Evolutionary conservation across 768 basidiomycete genomes (phyloP), one percentile per base, ranked within the genome.

Genomic region (Xerocomus spinulosus): DNA sequence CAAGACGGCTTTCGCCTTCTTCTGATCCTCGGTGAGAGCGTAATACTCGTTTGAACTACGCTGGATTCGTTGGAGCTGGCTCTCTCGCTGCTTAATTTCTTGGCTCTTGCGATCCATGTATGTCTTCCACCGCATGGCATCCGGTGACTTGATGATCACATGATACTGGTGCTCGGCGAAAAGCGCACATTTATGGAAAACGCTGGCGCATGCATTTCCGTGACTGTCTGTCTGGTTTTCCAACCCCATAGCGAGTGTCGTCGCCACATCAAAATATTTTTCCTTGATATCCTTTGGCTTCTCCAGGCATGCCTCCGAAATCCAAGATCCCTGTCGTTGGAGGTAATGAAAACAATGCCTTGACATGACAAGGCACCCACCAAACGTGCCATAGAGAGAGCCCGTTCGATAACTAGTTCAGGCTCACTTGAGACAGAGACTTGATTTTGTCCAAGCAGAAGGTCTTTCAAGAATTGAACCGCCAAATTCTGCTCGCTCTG

Each of bases 131-230:
- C 87, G 74, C 12, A 85, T 60, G 0, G 78, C 76, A 52, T 91
- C 90, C 0, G 86, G 79, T 0, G 88, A 85, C 51, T 81, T 77
- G 15, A 76, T 63, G 29, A 87, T 78, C 2, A 79, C 72, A 50
- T 85, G 80, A 60, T 89, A 93, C 58, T 98, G 94, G 12, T 77
- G 74, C 58, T 98, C 92, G 0, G 94, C 89, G 59, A 98, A 98
- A 21, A 78, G 74, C 1, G 95, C 96, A 62, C 82, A 97, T 56
- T 88, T 79, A 50, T 85, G 82, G 62, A 80, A 91, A 26, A 94
- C 76, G 9, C 73, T 73, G 17, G 83, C 82, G 41, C 73, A 72
- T 9, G 71, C 62, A n/a, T 59, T 42, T 28, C 47, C 48, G 2
- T 52, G 37, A 25, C 58, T 47, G 38, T 60, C 39, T 6, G 44